phyloP scores from a whole-genome alignment of 768 basidiomycete species.

The Boletus huronensis region DNA sequence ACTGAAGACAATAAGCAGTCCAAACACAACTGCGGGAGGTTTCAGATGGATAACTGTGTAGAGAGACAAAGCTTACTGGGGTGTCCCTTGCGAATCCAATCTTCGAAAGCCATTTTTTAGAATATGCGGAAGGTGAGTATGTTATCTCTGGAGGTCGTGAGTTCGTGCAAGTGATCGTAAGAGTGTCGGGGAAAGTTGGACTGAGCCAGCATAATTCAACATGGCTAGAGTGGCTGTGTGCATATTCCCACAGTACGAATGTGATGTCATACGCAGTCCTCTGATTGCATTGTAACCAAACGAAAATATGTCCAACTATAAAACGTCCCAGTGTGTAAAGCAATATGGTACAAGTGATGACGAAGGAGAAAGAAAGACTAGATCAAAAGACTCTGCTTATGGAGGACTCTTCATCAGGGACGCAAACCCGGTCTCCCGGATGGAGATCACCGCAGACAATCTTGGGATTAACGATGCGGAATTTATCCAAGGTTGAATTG shows the following conservation, averaged over 20 bases:
- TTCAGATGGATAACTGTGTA: background rate
- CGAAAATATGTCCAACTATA: background rate
- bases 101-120: conserved; percentile 35
- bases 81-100: conserved; percentile 49
- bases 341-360: conserved; percentile 19
- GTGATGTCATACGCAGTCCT: conserved; percentile 19
- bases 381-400: conserved; percentile 29
- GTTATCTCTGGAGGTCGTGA: conserved; percentile 25
- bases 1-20: conserved; percentile 50
- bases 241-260: conserved; percentile 7
- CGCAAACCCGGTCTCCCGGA: conserved; percentile 58
- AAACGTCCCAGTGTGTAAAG: conserved; percentile 5
- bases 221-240: conserved; percentile 22
- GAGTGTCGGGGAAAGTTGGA: background rate
- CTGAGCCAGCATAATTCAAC: conserved; percentile 19
- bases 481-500: conserved; percentile 48
- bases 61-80: conserved; percentile 40
- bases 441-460: conserved; percentile 55
- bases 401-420: conserved; percentile 43
- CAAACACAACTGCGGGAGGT: conserved; percentile 48
- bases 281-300: background rate
- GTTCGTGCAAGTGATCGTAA: conserved; percentile 25
- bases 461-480: conserved; percentile 50
- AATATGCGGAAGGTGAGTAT: conserved; percentile 9
- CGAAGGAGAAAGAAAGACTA: background rate